These are phyloP conservation scores for Cryphonectria naterciae DNA, from an alignment of 2,329 filamentous ascomycete species.

Conservation along the genomic window DNA sequence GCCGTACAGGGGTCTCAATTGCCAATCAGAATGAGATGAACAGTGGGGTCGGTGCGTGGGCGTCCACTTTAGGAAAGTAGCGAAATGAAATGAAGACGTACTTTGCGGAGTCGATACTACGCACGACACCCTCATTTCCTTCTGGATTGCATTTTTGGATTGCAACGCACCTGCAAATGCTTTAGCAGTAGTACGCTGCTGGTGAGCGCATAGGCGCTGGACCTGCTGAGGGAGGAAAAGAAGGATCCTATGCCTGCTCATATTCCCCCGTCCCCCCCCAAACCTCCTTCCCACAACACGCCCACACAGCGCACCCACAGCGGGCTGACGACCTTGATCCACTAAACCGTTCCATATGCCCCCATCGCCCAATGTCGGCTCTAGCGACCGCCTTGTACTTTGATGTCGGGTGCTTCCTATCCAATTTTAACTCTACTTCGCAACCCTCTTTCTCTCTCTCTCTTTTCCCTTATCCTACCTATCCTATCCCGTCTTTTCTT, in stretches of 20 bases:
- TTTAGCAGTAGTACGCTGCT: not conserved
- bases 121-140: slow-evolving; percentile 19
- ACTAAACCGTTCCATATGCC: slow-evolving; percentile 2
- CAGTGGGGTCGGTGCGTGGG: slow-evolving; percentile 11
- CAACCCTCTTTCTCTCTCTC: slow-evolving; percentile 3
- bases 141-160: not conserved
- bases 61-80: slow-evolving; percentile 17
- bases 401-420: slow-evolving; percentile 14
- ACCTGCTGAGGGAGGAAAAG: not conserved
- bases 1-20: not conserved
- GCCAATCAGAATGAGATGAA: slow-evolving; percentile 1
- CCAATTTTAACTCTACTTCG: slow-evolving; percentile 12
- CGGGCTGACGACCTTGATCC: slow-evolving; percentile 7
- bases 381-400: not conserved
- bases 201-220: not conserved
- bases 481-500: slow-evolving; percentile 4
- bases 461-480: not conserved
- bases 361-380: slow-evolving; percentile 4
- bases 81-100: slow-evolving; percentile 12
- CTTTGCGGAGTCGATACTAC: slow-evolving; percentile 6
- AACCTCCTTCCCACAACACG: not conserved
- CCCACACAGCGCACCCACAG: slow-evolving; percentile 1
- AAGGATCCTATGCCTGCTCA: not conserved
- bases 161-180: not conserved
- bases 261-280: not conserved